phyloP scores from a whole-genome alignment of 768 basidiomycete genomes.

The Mycena albidolilacea region DNA sequence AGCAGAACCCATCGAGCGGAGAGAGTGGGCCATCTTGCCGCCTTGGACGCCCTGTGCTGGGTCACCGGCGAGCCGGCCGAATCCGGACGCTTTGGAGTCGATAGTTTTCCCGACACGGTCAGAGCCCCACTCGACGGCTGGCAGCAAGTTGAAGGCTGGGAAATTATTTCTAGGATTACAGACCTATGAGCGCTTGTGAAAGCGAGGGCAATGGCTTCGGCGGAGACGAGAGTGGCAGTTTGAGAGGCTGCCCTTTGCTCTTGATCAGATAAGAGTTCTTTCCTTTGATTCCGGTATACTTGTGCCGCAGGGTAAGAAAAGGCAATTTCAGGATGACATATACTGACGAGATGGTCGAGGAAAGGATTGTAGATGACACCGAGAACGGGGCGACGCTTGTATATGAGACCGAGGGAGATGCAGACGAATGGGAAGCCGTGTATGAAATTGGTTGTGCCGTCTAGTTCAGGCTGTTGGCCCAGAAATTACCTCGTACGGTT shows the following conservation, averaged over 20 bases:
- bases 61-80: conserved; percentile 83
- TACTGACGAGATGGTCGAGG: conserved; percentile 81
- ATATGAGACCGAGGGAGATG: conserved; percentile 92
- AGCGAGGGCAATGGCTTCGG: conserved; percentile 78
- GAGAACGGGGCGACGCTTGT: conserved; percentile 84
- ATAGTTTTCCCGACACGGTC: conserved; percentile 74
- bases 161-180: conserved; percentile 14
- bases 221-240: conserved; percentile 74
- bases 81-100: conserved; percentile 73
- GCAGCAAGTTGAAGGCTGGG: background rate
- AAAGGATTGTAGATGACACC: conserved; percentile 97
- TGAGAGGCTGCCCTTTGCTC: conserved; percentile 59
- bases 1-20: conserved; percentile 88
- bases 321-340: background rate
- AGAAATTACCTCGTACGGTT: background rate
- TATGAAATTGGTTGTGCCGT: conserved; percentile 92
- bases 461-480: conserved; percentile 51
- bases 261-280: conserved; percentile 85
- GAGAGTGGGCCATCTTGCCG: conserved; percentile 88
- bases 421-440: conserved; percentile 91
- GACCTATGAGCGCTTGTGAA: conserved; percentile 80
- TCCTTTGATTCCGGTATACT: conserved; percentile 87
- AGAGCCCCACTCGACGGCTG: conserved; percentile 92
- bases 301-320: background rate
- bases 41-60: conserved; percentile 71